Base-by-base conservation (phyloP, 2,329 filamentous ascomycete genomes). In the Alternaria consortialis region DNA sequence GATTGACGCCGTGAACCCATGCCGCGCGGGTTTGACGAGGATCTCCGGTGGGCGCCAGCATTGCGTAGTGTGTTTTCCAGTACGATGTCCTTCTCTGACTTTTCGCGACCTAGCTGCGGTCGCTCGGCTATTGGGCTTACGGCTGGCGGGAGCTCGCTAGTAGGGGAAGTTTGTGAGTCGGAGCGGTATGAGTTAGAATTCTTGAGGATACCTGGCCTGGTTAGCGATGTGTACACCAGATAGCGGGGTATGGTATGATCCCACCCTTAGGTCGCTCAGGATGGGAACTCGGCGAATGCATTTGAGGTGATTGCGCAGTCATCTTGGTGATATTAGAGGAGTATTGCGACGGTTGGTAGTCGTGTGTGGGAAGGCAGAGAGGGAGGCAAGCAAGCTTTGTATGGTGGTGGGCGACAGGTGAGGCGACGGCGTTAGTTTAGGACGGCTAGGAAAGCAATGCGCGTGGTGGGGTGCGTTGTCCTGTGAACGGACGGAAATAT, bases 11-110 rank as follows among this genome's bases (percentile, higher is more conserved):
- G 90, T n/a, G 89, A 91, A 8, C 87, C 85, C 31, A 85, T 86
- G 5, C 88, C 87, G 65, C 87, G 87, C 2, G 88, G 85, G 27
- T 87, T 87, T 2, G 92, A 94, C 0, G 92, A 95, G 20, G 91
- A 94, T 63, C 92, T 90, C 53, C 92, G 91, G 68, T 91, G 91
- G 40, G 92, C 92, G 54, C 95, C 95, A 46, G 95, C 93, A 83
- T 99, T 99, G 77, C 92, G 88, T 64, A 97, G 88, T 1, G 95
- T 99, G 81, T 99, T 99, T 79, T 94, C 90, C 62, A 98, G 88
- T 4, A 93, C 96, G 71, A 97, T 84, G 76, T 98, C 95, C 81
- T 96, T 95, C 68, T 93, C 90, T 4, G 87, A 88, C 69, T 88
- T 68, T 77, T 88, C 80, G 71, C 83, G 77, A 69, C 83, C 81